Evolutionary conservation across 2,329 filamentous ascomycete genomes (phyloP), one percentile per base, ranked within the genome.

Genomic region (Trichothecium roseum): DNA sequence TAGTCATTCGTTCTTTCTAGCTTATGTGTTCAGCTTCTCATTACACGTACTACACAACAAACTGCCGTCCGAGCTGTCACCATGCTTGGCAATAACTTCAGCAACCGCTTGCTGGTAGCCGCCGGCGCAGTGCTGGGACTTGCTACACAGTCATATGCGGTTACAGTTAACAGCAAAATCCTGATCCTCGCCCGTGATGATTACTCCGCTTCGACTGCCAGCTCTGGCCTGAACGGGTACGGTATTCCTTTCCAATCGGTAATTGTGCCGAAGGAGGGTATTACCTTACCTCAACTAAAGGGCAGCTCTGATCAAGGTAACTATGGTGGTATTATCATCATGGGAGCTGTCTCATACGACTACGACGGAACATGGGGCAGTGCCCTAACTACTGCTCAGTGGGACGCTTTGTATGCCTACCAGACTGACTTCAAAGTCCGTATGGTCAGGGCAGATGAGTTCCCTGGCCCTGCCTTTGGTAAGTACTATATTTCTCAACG

Each of bases 361-460:
- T 72, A 70, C 46, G 59, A 62, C 4, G 34, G 30, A 8, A 55
- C 53, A 18, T 76, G 60, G 55, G 54, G 59, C 37, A 74, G 68
- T 46, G 72, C 70, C 24, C 50, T 79, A 39, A 76, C 70, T 8
- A 47, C 60, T 5, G 63, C 60, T 29, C 74, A 79, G 57, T 75
- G 68, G 70, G 59, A 65, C 20, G 48, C 62, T 32, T 50, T 79
- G 3, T 74, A 72, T 44, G 59, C 62, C 32, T 79, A 79, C 44
- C 74, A 79, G 51, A 59, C 60, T 3, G 55, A 54, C 18, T 79
- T 75, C 42, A 69, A 72, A 15, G 68, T 74, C 10, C 64, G 74
- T 18, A 72, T 78, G 69, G 72, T 78, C 20, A 68, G 74, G 32
- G 55, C 74, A 15, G 72, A 77, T 46, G 69, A 68, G 5, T 76